These are phyloP conservation scores for Helminthosporium solani DNA, from an alignment of 2,329 filamentous ascomycete species.

Conservation along the genomic window DNA sequence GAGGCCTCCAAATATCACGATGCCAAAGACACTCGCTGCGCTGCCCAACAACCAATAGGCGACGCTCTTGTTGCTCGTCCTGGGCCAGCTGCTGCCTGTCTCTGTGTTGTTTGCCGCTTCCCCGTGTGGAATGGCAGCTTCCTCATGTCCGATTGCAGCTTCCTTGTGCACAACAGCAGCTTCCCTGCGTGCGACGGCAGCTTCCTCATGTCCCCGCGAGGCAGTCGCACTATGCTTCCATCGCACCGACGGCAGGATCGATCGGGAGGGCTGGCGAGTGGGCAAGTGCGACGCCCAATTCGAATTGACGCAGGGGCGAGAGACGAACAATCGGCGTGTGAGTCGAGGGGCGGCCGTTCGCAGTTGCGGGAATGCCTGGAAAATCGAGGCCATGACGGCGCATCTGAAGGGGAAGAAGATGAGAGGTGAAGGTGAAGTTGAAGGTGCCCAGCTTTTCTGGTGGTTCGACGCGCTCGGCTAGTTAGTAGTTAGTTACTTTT, in stretches of 20 bases:
- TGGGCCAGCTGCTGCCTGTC: slow-evolving; percentile 48
- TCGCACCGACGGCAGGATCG: slow-evolving; percentile 34
- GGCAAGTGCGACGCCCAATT: slow-evolving; percentile 18
- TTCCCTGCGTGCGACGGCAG: too few species aligned
- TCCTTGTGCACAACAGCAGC: slow-evolving; percentile 5
- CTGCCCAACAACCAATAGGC: slow-evolving; percentile 93
- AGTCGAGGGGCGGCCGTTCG: slow-evolving; percentile 41
- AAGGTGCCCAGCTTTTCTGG: background rate
- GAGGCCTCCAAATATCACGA: slow-evolving; percentile 91
- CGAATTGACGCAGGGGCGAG: slow-evolving; percentile 33
- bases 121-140: too few species aligned
- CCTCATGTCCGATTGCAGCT: slow-evolving; percentile 11
- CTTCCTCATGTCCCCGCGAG: slow-evolving; percentile 12
- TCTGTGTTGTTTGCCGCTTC: slow-evolving; percentile 3
- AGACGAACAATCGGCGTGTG: slow-evolving; percentile 38
- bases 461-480: too few species aligned
- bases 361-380: slow-evolving; percentile 41
- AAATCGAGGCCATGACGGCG: slow-evolving; percentile 37
- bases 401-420: background rate
- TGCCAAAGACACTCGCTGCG: slow-evolving; percentile 91
- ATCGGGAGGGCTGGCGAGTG: slow-evolving; percentile 22
- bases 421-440: too few species aligned
- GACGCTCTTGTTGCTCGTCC: slow-evolving; percentile 72
- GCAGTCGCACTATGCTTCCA: slow-evolving; percentile 32
- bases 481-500: too few species aligned